Conservation (phyloP, 1,284 basidiomycete species). For the Apiotrichum mycotoxinovorans region DNA sequence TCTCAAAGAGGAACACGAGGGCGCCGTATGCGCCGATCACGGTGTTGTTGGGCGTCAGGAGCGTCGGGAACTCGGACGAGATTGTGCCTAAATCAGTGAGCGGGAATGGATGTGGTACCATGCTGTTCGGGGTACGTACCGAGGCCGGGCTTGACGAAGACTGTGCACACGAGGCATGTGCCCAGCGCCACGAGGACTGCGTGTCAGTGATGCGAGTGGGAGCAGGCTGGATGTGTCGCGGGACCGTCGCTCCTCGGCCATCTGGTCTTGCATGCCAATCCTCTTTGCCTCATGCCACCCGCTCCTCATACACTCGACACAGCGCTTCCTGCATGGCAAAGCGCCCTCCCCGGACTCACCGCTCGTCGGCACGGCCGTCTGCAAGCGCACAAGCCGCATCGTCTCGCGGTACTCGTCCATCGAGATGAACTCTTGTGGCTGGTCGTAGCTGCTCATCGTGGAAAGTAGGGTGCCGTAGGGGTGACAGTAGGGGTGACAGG, state of each 20-base stretch:
- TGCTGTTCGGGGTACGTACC: slow-evolving; percentile 21
- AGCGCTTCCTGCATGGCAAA: background rate
- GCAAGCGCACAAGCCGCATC: slow-evolving; percentile 56
- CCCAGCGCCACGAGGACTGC: slow-evolving; percentile 42
- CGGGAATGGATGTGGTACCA: too few relatives aligned
- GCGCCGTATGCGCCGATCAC: slow-evolving; percentile 66
- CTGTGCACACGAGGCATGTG: slow-evolving; percentile 41
- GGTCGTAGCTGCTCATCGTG: slow-evolving; percentile 39
- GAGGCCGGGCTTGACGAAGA: slow-evolving; percentile 47
- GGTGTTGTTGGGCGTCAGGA: slow-evolving; percentile 65
- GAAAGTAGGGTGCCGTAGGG: background rate
- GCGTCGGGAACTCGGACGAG: slow-evolving; percentile 60
- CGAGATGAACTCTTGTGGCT: slow-evolving; percentile 42
- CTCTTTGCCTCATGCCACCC: background rate
- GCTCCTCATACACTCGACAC: too few relatives aligned
- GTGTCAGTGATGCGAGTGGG: background rate
- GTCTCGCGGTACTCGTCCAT: slow-evolving; percentile 41
- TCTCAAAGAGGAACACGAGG: slow-evolving; percentile 46
- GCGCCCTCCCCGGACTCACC: slow-evolving; percentile 55
- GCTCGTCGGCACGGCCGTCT: slow-evolving; percentile 71
- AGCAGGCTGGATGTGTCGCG: too few relatives aligned
- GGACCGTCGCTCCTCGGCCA: too few relatives aligned
- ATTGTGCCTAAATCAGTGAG: slow-evolving; percentile 60
- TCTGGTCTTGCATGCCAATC: too few relatives aligned
- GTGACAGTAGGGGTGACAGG: background rate